These are phyloP conservation scores for Nakazawaea anatomiae DNA, from an alignment of 805 yeast genomes.

Conservation along the genomic window DNA sequence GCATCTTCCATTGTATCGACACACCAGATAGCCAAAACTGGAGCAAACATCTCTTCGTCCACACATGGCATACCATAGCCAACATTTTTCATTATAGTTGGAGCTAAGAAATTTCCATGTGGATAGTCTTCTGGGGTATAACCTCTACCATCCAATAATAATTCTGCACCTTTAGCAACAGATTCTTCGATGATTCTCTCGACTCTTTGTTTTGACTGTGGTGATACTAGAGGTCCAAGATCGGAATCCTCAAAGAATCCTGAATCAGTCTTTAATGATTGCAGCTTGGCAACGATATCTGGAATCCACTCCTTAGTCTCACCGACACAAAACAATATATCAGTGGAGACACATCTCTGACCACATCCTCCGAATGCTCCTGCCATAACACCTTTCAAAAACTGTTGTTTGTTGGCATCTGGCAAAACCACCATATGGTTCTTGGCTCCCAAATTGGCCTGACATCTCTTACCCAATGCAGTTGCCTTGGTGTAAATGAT, in stretches of 20 bases:
- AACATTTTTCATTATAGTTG: slow-evolving; percentile 57
- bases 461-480: slow-evolving; percentile 67
- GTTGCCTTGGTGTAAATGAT: slow-evolving; percentile 65
- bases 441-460: slow-evolving; percentile 76
- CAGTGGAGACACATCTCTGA: slow-evolving; percentile 78
- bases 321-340: slow-evolving; percentile 69
- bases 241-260: slow-evolving; percentile 60
- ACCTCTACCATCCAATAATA: slow-evolving; percentile 61
- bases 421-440: slow-evolving; percentile 74
- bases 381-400: slow-evolving; percentile 61
- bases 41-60: slow-evolving; percentile 73
- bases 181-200: slow-evolving; percentile 50
- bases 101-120: slow-evolving; percentile 67
- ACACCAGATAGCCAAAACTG: slow-evolving; percentile 61
- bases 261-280: slow-evolving; percentile 50
- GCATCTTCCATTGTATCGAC: slow-evolving; percentile 65
- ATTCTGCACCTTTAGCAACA: slow-evolving; percentile 55
- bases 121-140: slow-evolving; percentile 33
- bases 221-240: slow-evolving; percentile 70
- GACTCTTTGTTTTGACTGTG: slow-evolving; percentile 48
- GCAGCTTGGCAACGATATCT: slow-evolving; percentile 55
- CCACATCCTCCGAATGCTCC: slow-evolving; percentile 86
- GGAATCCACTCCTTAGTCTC: slow-evolving; percentile 56
- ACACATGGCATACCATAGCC: slow-evolving; percentile 67
- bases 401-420: slow-evolving; percentile 61